Evolutionary conservation across 495 filamentous ascomycete genomes (phyloP).

Genomic region (Emericellopsis terricola): DNA sequence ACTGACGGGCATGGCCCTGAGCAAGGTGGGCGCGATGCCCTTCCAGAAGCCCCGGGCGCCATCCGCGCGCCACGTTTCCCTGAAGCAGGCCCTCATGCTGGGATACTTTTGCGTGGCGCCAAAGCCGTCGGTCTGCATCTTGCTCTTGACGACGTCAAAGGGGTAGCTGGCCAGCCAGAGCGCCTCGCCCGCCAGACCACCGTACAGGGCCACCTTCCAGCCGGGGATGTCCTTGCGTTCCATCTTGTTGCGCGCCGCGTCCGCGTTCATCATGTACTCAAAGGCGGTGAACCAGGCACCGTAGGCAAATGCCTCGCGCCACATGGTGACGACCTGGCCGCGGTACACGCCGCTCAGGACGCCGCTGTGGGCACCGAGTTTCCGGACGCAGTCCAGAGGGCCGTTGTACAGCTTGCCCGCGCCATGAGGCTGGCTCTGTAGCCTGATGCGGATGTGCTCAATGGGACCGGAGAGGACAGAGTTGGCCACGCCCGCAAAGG

Average conservation of each 20-base stretch:
- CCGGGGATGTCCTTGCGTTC: conserved; percentile 58
- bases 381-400: conserved; percentile 76
- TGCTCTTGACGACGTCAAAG: conserved; percentile 94
- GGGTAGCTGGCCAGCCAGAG: conserved; percentile 89
- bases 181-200: conserved; percentile 82
- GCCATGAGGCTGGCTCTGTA: conserved; percentile 93
- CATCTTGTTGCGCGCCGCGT: conserved; percentile 56
- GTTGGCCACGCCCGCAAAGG: conserved; percentile 87
- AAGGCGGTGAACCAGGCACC: conserved; percentile 89
- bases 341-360: conserved; percentile 62
- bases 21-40: conserved; percentile 79
- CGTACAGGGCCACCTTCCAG: conserved; percentile 80
- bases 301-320: conserved; percentile 88
- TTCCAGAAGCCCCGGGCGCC: conserved; percentile 86
- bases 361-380: conserved; percentile 51
- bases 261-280: conserved; percentile 88
- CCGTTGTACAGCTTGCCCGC: conserved; percentile 59
- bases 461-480: conserved; percentile 77
- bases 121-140: conserved; percentile 97
- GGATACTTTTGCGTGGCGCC: conserved; percentile 43
- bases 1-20: conserved; percentile 94
- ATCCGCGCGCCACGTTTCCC: conserved; percentile 60
- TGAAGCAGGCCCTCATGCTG: conserved; percentile 80
- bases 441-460: conserved; percentile 92
- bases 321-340: conserved; percentile 66